Base-by-base conservation (phyloP, 306 rosid genomes). In the Abrus precatorius region DNA sequence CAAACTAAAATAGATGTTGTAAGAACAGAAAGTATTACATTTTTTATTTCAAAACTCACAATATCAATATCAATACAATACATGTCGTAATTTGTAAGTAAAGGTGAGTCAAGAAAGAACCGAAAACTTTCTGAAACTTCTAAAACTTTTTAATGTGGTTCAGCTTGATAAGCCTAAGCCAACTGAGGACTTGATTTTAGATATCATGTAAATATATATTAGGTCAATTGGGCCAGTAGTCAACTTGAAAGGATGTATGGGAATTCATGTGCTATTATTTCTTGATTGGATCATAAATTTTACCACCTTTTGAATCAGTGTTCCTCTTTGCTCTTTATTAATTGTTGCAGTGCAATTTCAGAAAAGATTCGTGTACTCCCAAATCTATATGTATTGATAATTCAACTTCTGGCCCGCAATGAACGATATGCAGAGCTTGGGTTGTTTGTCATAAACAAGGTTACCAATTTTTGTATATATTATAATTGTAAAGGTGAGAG, bases 351-450 rank as follows among this genome's bases (percentile, higher is more conserved):
- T 74, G 88, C 92, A 69, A 95, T 87, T 82, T 62, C 82, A 40
- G 97, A 95, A 73, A 95, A 89, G 90, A 86, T 95, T 83, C 91
- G 88, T 82, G 89, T 92, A 40, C 85, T 77, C 59, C 87, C 97
- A 75, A 93, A 87, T 86, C 76, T 90, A 6, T 88, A 88, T 83
- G 92, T 92, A 79, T 80, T 93, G 89, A 88, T 88, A 53, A 43
- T 91, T 74, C 98, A 93, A 84, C 86, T 93, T 70, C 87, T 95
- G 72, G 93, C 86, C 38, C 98, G 92, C 78, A 84, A 82, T 45
- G 98, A 93, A 77, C 94, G 91, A 63, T 95, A 89, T 81, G 82
- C 94, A 76, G 99, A 95, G 82, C 92, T 95, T 28, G 94, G 94
- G 82, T 78, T 91, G 84, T 91, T 90, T 81, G 93, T 92, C 80